Conservation (phyloP, 768 basidiomycete genomes). For the Lactifluus subvellereus region DNA sequence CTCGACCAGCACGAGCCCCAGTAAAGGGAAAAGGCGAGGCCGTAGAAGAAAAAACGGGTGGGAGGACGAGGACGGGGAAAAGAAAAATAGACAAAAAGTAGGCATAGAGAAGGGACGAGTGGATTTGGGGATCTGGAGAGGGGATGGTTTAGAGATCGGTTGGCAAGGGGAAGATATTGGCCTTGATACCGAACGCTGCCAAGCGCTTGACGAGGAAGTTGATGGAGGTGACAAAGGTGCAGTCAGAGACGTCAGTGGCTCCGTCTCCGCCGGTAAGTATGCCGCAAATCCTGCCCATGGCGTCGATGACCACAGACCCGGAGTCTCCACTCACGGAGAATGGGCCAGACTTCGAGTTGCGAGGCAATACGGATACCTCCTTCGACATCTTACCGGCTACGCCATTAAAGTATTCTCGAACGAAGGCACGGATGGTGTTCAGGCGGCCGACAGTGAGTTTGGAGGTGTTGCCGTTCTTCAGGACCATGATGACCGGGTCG, state of each 20-base stretch:
- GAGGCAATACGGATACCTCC: slow-evolving; percentile 18
- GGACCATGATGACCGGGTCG: slow-evolving; percentile 1
- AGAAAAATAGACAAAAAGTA: neutral
- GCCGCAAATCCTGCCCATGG: neutral
- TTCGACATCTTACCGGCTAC: neutral
- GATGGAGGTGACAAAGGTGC: neutral
- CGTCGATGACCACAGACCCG: neutral
- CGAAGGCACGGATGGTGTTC: slow-evolving; percentile 22
- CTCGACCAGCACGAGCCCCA: no score
- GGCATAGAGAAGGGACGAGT: neutral
- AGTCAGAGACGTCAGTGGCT: neutral
- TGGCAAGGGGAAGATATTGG: neutral
- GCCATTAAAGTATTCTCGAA: neutral
- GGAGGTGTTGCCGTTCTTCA: slow-evolving; percentile 23
- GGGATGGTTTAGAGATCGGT: neutral
- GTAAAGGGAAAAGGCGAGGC: no score
- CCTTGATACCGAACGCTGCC: neutral
- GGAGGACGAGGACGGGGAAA: no score
- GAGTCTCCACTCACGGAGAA: slow-evolving; percentile 2
- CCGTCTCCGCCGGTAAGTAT: neutral
- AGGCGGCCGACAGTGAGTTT: slow-evolving; percentile 23
- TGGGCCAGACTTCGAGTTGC: slow-evolving; percentile 10
- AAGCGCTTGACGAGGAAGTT: neutral
- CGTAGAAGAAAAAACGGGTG: no score
- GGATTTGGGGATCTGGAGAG: neutral